These are phyloP conservation scores for Dryadomyces quercivorus DNA, from an alignment of 2,329 filamentous ascomycete species.

Conservation along the genomic window DNA sequence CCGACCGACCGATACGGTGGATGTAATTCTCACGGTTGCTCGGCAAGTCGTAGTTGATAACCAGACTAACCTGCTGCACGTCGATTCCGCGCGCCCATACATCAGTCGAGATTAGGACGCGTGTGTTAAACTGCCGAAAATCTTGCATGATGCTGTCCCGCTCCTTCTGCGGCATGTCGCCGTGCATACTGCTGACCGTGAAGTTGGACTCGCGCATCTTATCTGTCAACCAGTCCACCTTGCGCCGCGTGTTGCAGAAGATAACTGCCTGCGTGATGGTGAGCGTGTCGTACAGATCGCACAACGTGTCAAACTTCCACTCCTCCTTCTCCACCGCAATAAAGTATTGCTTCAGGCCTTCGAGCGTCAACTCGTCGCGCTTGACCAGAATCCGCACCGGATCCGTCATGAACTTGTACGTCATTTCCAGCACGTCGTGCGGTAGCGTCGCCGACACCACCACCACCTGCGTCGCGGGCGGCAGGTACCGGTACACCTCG, in stretches of 20 bases:
- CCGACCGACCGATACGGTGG: slow-evolving; percentile 91
- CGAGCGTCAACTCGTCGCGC: slow-evolving; percentile 95
- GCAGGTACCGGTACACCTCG: slow-evolving; percentile 94
- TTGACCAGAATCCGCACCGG: slow-evolving; percentile 94
- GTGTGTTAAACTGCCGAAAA: slow-evolving; percentile 90
- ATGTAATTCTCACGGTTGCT: slow-evolving; percentile 99
- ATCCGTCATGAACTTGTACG: slow-evolving; percentile 99
- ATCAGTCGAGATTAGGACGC: slow-evolving; percentile 93
- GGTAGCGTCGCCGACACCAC: slow-evolving; percentile 94
- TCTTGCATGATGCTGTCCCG: slow-evolving; percentile 99
- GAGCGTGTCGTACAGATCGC: slow-evolving; percentile 95
- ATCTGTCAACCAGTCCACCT: slow-evolving; percentile 98
- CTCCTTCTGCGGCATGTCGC: slow-evolving; percentile 97
- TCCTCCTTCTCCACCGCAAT: slow-evolving; percentile 99
- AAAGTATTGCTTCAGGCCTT: slow-evolving; percentile 97
- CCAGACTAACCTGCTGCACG: slow-evolving; percentile 93
- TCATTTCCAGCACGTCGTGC: slow-evolving; percentile 98
- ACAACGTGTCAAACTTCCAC: slow-evolving; percentile 98
- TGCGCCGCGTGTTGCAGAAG: slow-evolving; percentile 97
- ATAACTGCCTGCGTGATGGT: slow-evolving; percentile 99
- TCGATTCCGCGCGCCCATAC: slow-evolving; percentile 98
- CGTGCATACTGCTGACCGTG: slow-evolving; percentile 97
- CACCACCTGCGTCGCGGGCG: slow-evolving; percentile 94
- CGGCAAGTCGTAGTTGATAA: slow-evolving; percentile 98
- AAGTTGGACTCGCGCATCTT: slow-evolving; percentile 99